Evolutionary conservation across 371 early-diverging fungal species (phyloP).

Genomic region (Polyrhizophydium stewartii): DNA sequence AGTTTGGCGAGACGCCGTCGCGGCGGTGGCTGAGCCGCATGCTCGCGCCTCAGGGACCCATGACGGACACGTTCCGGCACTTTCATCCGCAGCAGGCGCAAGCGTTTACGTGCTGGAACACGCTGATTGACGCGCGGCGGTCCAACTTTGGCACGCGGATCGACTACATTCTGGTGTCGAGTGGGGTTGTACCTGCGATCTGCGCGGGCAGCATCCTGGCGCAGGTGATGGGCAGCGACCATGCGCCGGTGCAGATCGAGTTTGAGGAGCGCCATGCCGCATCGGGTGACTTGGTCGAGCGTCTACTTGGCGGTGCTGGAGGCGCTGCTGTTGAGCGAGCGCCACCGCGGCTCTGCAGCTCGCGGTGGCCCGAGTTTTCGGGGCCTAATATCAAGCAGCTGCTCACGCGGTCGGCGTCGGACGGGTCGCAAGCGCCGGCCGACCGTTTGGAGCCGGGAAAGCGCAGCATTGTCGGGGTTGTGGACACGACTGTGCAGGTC

Average conservation of each 20-base stretch:
- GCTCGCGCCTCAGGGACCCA: slow-evolving; percentile 15
- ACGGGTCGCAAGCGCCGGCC: no score
- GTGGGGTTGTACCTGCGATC: slow-evolving; percentile 53
- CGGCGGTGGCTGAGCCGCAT: slow-evolving; percentile 64
- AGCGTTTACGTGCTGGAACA: slow-evolving; percentile 74
- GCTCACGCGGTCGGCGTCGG: no score
- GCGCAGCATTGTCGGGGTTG: background rate
- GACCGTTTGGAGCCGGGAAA: background rate
- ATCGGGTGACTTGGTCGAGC: slow-evolving; percentile 6
- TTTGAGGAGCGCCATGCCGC: slow-evolving; percentile 40
- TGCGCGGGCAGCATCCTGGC: slow-evolving; percentile 55
- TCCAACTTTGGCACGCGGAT: slow-evolving; percentile 55
- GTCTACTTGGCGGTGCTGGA: slow-evolving; percentile 8
- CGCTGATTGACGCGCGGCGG: slow-evolving; percentile 63
- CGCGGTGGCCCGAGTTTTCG: slow-evolving; percentile 58
- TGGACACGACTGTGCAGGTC: background rate
- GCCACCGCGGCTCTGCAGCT: slow-evolving; percentile 54
- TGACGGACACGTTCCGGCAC: slow-evolving; percentile 44
- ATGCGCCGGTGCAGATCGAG: slow-evolving; percentile 75
- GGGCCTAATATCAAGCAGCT: slow-evolving; percentile 35
- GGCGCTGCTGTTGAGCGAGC: slow-evolving; percentile 6
- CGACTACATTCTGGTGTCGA: slow-evolving; percentile 73
- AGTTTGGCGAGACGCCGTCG: slow-evolving; percentile 62
- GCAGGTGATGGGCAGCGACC: slow-evolving; percentile 79
- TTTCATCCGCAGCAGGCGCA: slow-evolving; percentile 27